phyloP scores from a whole-genome alignment of 257 asterid species.

The Fraxinus quadrangulata region DNA sequence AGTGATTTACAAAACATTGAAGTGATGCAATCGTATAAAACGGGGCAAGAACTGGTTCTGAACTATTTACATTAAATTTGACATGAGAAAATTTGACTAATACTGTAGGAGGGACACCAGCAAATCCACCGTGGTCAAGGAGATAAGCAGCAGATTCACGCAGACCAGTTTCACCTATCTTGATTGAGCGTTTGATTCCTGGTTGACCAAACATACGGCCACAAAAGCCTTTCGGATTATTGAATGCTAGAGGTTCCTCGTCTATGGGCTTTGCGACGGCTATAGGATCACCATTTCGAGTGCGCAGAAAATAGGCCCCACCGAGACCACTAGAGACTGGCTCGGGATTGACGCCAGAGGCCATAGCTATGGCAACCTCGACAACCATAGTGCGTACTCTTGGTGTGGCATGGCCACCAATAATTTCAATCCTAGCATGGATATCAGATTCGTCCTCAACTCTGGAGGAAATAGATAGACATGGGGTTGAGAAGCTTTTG shows the following conservation, averaged over 20 bases:
- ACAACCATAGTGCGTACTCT: conserved; percentile 67
- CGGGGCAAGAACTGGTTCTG: conserved; percentile 40
- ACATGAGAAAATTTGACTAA: conserved; percentile 74
- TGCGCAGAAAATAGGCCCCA: conserved; percentile 77
- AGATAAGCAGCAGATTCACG: conserved; percentile 95
- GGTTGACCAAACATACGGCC: conserved; percentile 93
- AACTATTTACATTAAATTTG: conserved; percentile 51
- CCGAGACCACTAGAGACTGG: conserved; percentile 86
- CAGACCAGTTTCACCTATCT: conserved; percentile 85
- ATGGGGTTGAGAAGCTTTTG: conserved; percentile 85
- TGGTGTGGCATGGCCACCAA: conserved; percentile 69
- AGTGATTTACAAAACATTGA: conserved; percentile 73
- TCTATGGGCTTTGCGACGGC: conserved; percentile 94
- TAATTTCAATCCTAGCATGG: conserved; percentile 66
- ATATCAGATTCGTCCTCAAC: conserved; percentile 41
- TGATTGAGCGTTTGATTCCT: conserved; percentile 82
- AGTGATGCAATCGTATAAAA: conserved; percentile 71
- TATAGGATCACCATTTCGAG: conserved; percentile 56
- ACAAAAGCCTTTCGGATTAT: conserved; percentile 85
- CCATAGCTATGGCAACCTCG: conserved; percentile 87
- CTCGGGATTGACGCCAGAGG: conserved; percentile 77
- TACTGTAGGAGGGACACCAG: conserved; percentile 92
- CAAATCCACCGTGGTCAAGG: conserved; percentile 77
- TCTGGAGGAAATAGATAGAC: conserved; percentile 58
- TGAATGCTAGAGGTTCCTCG: conserved; percentile 93